Percentiles rank a stretch among this genome's conserved stretches.
Conservation (phyloP, 495 filamentous ascomycete genomes). For the Poronia punctata region DNA sequence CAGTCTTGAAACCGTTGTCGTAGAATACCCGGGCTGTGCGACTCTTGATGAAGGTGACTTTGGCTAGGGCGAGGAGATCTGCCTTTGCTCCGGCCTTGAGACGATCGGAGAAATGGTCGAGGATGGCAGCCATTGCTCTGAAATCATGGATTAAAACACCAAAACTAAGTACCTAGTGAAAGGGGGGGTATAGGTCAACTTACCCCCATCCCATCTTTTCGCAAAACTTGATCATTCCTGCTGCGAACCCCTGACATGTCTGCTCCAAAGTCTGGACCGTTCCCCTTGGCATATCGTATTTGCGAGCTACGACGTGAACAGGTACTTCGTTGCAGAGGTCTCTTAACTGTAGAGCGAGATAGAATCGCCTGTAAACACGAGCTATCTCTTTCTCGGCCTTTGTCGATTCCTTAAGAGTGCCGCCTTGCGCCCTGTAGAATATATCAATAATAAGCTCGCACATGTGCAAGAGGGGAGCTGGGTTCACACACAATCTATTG, state of each 20-base stretch:
- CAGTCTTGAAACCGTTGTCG: constrained; percentile 67
- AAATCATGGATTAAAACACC: not conserved
- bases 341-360: constrained; percentile 71
- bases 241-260: constrained; percentile 72
- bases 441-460: too few relatives aligned
- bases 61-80: constrained; percentile 65
- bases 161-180: not conserved
- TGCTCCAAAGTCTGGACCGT: constrained; percentile 65
- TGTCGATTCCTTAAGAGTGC: constrained; percentile 57
- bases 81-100: constrained; percentile 67
- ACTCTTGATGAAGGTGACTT: constrained; percentile 73
- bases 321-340: constrained; percentile 77
- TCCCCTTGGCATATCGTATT: constrained; percentile 64
- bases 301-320: constrained; percentile 58
- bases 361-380: constrained; percentile 69
- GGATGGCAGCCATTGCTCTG: constrained; percentile 59
- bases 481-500: constrained; percentile 55
- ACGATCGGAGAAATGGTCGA: constrained; percentile 72
- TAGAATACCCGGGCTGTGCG: constrained; percentile 68
- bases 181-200: constrained; percentile 19
- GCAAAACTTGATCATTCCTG: constrained; percentile 71
- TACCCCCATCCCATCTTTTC: constrained; percentile 65
- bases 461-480: too few relatives aligned
- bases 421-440: constrained; percentile 58
- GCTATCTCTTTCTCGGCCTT: constrained; percentile 51